phyloP scores from a whole-genome alignment of 441 rosid species.

The Arabidopsis hybrid region DNA sequence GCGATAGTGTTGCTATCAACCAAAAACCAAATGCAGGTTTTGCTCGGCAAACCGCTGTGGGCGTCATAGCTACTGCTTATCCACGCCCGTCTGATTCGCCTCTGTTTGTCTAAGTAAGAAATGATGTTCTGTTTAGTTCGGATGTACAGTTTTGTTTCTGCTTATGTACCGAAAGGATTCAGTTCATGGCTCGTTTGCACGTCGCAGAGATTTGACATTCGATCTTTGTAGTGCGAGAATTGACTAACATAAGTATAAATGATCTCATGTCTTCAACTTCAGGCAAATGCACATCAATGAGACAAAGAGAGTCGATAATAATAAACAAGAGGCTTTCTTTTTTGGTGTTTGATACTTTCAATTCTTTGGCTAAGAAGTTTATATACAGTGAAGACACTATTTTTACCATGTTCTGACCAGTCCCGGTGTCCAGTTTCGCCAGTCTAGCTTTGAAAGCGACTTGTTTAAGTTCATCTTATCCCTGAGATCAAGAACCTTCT shows the following conservation, averaged over 20 bases:
- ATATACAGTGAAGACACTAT: slow-evolving; percentile 32
- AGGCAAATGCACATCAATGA: slow-evolving; percentile 21
- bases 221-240: slow-evolving; percentile 18
- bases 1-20: slow-evolving; percentile 55
- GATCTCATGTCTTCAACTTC: slow-evolving; percentile 15
- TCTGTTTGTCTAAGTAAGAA: slow-evolving; percentile 55
- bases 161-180: slow-evolving; percentile 25
- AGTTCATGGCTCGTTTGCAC: slow-evolving; percentile 13
- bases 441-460: slow-evolving; percentile 84
- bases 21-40: slow-evolving; percentile 51
- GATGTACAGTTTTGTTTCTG: slow-evolving; percentile 53
- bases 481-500: slow-evolving; percentile 70
- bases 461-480: slow-evolving; percentile 79
- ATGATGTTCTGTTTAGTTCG: slow-evolving; percentile 33
- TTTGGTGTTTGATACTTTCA: not conserved
- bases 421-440: slow-evolving; percentile 97
- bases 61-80: slow-evolving; percentile 41
- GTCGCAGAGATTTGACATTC: slow-evolving; percentile 5
- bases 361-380: slow-evolving; percentile 14
- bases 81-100: slow-evolving; percentile 81
- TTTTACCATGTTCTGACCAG: slow-evolving; percentile 73
- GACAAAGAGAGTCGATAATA: slow-evolving; percentile 3
- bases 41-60: slow-evolving; percentile 34
- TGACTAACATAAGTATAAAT: slow-evolving; percentile 2
- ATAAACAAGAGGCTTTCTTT: slow-evolving; percentile 1